phyloP scores from a whole-genome alignment of 345 rosid genomes.

The Eucalyptus regnans region DNA sequence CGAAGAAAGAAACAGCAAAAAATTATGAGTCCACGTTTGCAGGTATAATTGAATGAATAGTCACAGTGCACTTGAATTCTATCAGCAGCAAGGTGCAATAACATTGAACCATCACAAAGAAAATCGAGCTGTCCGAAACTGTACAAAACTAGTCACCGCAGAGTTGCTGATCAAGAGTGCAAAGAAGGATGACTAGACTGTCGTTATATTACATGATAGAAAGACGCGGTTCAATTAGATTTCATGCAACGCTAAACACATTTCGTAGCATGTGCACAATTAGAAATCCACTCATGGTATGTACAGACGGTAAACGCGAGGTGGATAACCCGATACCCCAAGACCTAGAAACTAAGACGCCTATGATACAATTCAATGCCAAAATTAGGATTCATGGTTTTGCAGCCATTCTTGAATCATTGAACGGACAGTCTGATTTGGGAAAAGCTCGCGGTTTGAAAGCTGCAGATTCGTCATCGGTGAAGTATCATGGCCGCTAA shows the following conservation, averaged over 20 bases:
- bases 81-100: background rate
- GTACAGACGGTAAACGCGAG: background rate
- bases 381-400: slow-evolving; percentile 6
- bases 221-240: background rate
- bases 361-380: background rate
- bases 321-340: background rate
- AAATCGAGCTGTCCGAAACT: background rate
- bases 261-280: background rate
- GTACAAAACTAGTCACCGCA: background rate
- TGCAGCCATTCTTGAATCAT: slow-evolving; percentile 66
- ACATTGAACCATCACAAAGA: background rate
- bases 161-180: background rate
- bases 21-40: background rate
- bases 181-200: background rate
- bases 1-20: background rate
- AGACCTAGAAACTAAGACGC: background rate
- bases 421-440: slow-evolving; percentile 55
- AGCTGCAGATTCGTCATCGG: slow-evolving; percentile 68
- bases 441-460: slow-evolving; percentile 26
- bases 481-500: slow-evolving; percentile 64
- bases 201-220: background rate
- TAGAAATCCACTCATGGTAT: background rate
- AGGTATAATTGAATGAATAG: background rate
- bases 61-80: background rate
- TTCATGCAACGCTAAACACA: background rate